A percentile compares a stretch with the other conserved stretches of the same genome.
These are phyloP conservation scores for Alternaria sp. DNA, from an alignment of 2,329 filamentous ascomycete species.

Conservation along the genomic window DNA sequence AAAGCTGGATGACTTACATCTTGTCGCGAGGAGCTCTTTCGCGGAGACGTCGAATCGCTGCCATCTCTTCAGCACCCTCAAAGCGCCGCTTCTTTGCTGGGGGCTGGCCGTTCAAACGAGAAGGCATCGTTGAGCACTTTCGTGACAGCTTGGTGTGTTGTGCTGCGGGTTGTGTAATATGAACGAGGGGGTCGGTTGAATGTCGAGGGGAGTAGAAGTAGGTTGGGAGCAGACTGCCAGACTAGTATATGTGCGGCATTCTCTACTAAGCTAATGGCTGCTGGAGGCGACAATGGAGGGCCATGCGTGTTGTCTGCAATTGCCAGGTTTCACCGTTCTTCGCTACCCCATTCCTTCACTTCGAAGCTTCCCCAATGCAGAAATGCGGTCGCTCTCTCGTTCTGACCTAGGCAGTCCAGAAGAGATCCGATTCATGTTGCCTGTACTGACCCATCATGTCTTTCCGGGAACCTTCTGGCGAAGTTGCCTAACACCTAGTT, in stretches of 20 bases:
- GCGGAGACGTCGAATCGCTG: not conserved
- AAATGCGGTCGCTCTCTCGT: not conserved
- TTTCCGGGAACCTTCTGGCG: not conserved
- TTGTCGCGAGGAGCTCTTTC: not conserved
- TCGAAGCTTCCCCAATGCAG: not conserved
- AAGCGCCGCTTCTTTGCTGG: not conserved
- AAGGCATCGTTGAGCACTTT: not conserved
- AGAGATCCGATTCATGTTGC: not conserved
- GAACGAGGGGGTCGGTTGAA: not conserved
- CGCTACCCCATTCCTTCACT: not conserved
- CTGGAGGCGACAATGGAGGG: not conserved
- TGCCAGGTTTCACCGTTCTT: not conserved
- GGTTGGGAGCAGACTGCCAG: not conserved
- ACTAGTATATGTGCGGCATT: not conserved
- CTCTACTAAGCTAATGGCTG: not conserved
- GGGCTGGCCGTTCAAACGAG: not conserved
- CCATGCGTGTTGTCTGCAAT: not conserved
- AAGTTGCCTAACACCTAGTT: not conserved
- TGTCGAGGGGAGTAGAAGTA: not conserved
- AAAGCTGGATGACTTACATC: not conserved
- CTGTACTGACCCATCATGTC: not conserved
- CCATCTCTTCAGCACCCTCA: not conserved
- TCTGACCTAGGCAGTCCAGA: fast-evolving
- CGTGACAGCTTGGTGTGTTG: not conserved
- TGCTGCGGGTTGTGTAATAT: not conserved